Evolutionary conservation across 805 yeast genomes (phyloP).

Genomic region (Spathaspora sp.): DNA sequence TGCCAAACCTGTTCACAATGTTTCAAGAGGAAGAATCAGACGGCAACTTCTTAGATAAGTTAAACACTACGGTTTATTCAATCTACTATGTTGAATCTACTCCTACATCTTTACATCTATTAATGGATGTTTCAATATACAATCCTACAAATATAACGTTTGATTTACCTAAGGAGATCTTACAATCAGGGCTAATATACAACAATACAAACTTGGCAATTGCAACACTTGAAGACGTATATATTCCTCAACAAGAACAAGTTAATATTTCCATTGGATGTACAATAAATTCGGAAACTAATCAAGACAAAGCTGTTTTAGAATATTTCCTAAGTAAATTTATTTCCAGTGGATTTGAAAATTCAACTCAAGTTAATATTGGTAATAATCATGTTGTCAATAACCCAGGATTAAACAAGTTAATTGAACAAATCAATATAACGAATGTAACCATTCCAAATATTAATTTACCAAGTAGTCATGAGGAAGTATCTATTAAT

Average conservation of each 20-base stretch:
- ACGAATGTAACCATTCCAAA: conserved; percentile 18
- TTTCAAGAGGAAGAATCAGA: not conserved
- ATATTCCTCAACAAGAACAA: conserved; percentile 15
- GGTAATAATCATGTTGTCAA: conserved; percentile 20
- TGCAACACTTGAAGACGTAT: conserved; percentile 18
- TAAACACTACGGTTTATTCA: conserved; percentile 13
- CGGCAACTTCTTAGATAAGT: not conserved
- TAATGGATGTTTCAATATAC: conserved; percentile 23
- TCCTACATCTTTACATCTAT: conserved; percentile 16
- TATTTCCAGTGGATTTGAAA: conserved; percentile 14
- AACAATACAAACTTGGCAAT: conserved; percentile 33
- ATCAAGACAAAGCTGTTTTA: conserved; percentile 4
- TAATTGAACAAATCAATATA: conserved; percentile 17
- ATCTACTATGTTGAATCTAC: conserved; percentile 26
- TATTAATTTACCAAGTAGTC: conserved; percentile 22
- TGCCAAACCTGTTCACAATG: not conserved
- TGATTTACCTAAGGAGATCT: conserved; percentile 19
- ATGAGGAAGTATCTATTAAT: conserved; percentile 12
- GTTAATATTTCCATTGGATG: conserved; percentile 4
- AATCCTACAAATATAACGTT: conserved; percentile 30
- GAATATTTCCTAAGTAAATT: conserved; percentile 19
- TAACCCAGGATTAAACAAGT: conserved; percentile 8
- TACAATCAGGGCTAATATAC: conserved; percentile 23
- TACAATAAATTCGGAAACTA: conserved; percentile 3
- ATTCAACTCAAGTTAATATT: conserved; percentile 19